These are phyloP conservation scores for Arabidopsis hybrid DNA, from an alignment of 441 rosid genomes.

Conservation along the genomic window DNA sequence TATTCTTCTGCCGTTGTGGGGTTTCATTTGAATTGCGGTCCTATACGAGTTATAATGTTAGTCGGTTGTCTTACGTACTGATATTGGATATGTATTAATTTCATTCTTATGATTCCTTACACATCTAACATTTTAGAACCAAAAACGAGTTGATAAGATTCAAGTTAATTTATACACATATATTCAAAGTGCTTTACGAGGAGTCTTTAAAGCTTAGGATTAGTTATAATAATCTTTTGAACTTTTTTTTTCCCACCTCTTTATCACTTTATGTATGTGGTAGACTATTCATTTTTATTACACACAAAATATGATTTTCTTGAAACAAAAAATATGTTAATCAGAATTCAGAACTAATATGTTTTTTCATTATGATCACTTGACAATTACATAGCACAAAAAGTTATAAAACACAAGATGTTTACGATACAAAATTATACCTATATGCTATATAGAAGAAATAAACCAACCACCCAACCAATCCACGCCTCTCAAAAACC, in stretches of 20 bases:
- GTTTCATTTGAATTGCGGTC: constrained; percentile 16
- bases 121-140: background rate
- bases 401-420: background rate
- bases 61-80: constrained; percentile 27
- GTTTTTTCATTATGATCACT: background rate
- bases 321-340: background rate
- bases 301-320: background rate
- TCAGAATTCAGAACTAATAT: background rate
- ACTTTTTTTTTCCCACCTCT: background rate
- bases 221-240: background rate
- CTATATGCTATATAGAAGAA: background rate
- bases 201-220: background rate
- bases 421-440: background rate
- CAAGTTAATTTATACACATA: background rate
- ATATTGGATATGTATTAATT: background rate
- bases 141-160: constrained; percentile 1
- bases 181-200: background rate
- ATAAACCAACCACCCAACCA: constrained; percentile 35
- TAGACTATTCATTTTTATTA: background rate
- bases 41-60: constrained; percentile 11
- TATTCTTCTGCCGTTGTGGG: constrained; percentile 21
- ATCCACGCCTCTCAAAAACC: constrained; percentile 44
- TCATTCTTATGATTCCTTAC: constrained; percentile 2
- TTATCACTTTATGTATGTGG: background rate
- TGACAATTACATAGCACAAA: constrained; percentile 31